Percentiles rank a stretch among this genome's conserved stretches.
Conservation (phyloP, 2,329 filamentous ascomycete genomes). For the Diaporthe ilicicola region DNA sequence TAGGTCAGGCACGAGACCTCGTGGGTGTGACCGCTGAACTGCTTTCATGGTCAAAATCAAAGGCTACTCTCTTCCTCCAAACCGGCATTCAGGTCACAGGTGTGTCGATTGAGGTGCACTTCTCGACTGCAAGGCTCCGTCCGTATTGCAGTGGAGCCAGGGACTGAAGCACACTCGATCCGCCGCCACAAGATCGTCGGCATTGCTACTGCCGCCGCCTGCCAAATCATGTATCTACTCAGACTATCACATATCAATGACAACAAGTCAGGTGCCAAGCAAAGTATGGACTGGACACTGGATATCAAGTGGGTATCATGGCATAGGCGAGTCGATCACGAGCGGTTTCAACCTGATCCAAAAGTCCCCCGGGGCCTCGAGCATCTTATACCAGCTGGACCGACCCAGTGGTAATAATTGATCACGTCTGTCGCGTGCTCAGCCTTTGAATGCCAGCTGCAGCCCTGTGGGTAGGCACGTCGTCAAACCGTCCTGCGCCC, state of each 20-base stretch:
- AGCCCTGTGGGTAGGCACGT: background rate
- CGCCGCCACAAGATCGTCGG: background rate
- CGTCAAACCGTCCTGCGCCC: no score
- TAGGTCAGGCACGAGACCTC: no score
- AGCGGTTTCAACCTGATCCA: background rate
- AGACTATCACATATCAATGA: background rate
- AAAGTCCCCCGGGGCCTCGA: no score
- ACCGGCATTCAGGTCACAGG: no score
- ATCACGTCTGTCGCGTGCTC: background rate
- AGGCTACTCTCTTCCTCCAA: no score
- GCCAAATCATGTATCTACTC: background rate
- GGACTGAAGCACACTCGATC: background rate
- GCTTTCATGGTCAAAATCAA: no score
- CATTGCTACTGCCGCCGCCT: background rate
- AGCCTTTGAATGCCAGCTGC: background rate
- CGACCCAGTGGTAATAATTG: no score
- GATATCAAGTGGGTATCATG: background rate
- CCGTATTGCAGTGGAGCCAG: background rate
- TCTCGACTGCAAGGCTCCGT: background rate
- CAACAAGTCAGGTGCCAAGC: background rate
- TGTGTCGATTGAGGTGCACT: no score
- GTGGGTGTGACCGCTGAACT: no score
- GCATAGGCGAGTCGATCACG: background rate
- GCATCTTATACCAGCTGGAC: no score
- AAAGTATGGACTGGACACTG: background rate